Evolutionary conservation across 306 rosid species (phyloP).

Genomic region (cucumber (Cucumis sativus)): Cucumber_9930_V3 NC_026657.2:12792001-12792500

Average conservation of each 20-base stretch:
- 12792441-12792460: too few species aligned
- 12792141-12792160: background rate
- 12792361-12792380: too few species aligned
- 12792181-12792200: background rate
- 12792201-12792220: background rate
- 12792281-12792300: background rate
- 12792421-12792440: too few species aligned
- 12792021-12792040: slow-evolving; percentile 22
- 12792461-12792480: too few species aligned
- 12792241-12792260: background rate
- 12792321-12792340: too few species aligned
- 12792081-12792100: background rate
- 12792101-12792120: background rate
- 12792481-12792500: too few species aligned
- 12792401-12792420: too few species aligned
- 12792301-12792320: background rate
- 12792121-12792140: background rate
- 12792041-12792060: background rate
- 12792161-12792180: background rate
- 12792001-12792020: slow-evolving; percentile 76
- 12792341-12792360: too few species aligned
- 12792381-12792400: too few species aligned
- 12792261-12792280: background rate
- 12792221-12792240: background rate
- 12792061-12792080: background rate